Conservation (phyloP, 306 rosid species). For the Prunus mume region DNA sequence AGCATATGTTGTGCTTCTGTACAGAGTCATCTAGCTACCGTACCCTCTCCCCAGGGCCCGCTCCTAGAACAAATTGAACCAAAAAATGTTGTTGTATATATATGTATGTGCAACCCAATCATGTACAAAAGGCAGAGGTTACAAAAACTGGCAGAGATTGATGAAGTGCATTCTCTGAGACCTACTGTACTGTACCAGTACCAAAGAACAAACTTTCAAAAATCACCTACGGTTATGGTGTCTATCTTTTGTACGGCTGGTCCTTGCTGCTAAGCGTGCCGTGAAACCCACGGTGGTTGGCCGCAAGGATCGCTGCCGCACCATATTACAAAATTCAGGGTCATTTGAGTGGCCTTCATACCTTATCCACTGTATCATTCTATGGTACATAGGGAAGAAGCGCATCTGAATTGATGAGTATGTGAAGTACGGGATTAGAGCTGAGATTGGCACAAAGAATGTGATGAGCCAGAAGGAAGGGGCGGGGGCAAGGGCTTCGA, state of each 20-base stretch:
- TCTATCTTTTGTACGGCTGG: slow-evolving; percentile 27
- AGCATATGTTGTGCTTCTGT: slow-evolving; percentile 9
- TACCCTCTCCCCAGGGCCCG: slow-evolving; percentile 15
- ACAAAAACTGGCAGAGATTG: slow-evolving; percentile 10
- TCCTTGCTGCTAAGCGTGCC: slow-evolving; percentile 76
- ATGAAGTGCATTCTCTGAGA: slow-evolving; percentile 18
- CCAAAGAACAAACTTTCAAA: slow-evolving; percentile 3
- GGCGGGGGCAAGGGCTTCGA: slow-evolving; percentile 74
- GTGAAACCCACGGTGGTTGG: slow-evolving; percentile 61
- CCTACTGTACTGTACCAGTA: neutral
- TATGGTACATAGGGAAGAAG: slow-evolving; percentile 87
- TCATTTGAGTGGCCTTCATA: slow-evolving; percentile 54
- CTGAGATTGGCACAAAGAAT: slow-evolving; percentile 58
- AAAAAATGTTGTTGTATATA: neutral
- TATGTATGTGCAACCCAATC: neutral
- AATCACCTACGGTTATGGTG: slow-evolving; percentile 27
- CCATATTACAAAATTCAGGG: slow-evolving; percentile 52
- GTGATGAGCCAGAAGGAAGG: slow-evolving; percentile 70
- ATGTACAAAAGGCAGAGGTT: neutral
- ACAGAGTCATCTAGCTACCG: slow-evolving; percentile 27
- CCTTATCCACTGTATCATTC: slow-evolving; percentile 74
- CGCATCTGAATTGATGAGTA: slow-evolving; percentile 70
- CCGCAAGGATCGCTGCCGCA: slow-evolving; percentile 52
- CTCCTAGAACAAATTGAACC: slow-evolving; percentile 15
- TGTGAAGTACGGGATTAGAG: slow-evolving; percentile 70